phyloP scores from a whole-genome alignment of 169 alveolate genomes.

The Plasmodium inui region DNA sequence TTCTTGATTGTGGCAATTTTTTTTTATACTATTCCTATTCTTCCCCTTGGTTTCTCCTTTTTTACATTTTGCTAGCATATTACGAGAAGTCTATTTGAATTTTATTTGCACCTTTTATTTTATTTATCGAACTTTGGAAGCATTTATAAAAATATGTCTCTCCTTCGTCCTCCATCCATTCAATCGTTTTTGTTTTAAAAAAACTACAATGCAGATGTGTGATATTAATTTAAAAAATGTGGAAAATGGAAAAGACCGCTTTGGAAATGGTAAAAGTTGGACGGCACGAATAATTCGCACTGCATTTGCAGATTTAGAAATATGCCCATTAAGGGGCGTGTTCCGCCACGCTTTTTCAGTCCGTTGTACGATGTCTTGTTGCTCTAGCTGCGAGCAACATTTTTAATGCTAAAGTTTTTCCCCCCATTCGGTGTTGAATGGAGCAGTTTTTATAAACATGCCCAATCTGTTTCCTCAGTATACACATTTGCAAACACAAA shows the following conservation, averaged over 20 bases:
- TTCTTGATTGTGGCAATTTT: background rate
- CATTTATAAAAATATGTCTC: background rate
- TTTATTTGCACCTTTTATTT: background rate
- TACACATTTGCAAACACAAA: background rate
- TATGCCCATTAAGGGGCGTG: background rate
- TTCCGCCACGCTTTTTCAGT: background rate
- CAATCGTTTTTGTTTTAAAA: background rate
- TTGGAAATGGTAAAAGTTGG: background rate
- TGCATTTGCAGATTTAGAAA: background rate
- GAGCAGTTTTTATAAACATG: background rate
- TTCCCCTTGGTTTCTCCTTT: background rate
- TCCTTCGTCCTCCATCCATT: background rate
- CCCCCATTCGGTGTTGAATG: background rate
- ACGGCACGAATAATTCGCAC: background rate
- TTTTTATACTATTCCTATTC: background rate
- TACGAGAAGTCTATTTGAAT: background rate
- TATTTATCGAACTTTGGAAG: background rate
- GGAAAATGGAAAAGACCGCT: background rate
- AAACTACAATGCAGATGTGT: background rate
- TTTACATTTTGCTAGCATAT: background rate
- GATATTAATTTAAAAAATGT: conserved; percentile 1
- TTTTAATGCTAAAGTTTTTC: background rate
- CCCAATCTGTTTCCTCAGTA: background rate
- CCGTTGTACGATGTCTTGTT: background rate
- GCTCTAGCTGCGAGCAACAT: background rate